Evolutionary conservation across 2,329 filamentous ascomycete genomes (phyloP), one percentile per base, ranked within the genome.

Genomic region (Fusarium sp.): DNA sequence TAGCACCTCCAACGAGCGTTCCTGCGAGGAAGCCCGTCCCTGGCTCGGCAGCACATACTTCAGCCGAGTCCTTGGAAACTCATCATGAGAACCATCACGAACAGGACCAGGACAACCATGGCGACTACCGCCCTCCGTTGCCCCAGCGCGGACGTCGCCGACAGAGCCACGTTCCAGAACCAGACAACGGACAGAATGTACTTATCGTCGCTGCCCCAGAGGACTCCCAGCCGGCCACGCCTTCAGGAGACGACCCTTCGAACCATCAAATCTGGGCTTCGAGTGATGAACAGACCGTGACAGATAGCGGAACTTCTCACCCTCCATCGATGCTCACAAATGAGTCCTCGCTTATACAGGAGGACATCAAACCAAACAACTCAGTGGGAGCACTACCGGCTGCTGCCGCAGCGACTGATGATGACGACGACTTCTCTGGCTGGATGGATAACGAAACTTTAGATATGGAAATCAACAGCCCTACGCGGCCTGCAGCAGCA

Each of bases 11-110:
- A 18, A 87, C 84, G 63, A 84, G 84, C 29, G 83, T 90, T 2
- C 88, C 90, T 5, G 90, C 88, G 76, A 85, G 91, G n/a, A 93
- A 91, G 73, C 85, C 89, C 4, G 80, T 91, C 11, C 81, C 86
- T 22, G 79, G 84, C 24, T 45, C 63, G 8, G 54, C 71, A 11
- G 72, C 71, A 8, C 72, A 67, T 3, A 49, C 51, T 30, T 57
- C 71, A 11, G 38, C 58, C 3, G 76, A 74, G 46, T 60, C 57
- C 14, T 58, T 74, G 38, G 74, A 78, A 73, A 70, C 76, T 50
- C 76, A 78, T 4, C 75, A 78, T 29, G 79, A 79, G 54, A 63
- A 73, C n/a, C 66, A 67, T 40, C 60, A 61, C 8, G 60, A 69
- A 11, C 56, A 68, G 40, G 68, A 62, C 5, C 59, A 75, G n/a